Evolutionary conservation across 495 filamentous ascomycete species (phyloP).

Genomic region (Trichoderma orchidacearum): DNA sequence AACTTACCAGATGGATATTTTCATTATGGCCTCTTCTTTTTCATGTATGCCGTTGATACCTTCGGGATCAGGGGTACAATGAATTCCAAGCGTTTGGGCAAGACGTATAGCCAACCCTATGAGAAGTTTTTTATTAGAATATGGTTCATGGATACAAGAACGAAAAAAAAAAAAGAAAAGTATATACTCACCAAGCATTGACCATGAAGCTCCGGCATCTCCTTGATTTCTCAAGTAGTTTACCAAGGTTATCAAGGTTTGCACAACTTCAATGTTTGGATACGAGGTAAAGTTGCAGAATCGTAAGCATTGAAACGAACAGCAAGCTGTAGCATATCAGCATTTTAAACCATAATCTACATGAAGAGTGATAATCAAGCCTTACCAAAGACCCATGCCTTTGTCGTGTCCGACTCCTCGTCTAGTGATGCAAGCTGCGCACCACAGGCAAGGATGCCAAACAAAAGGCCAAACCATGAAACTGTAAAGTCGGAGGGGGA

Average conservation of each 20-base stretch:
- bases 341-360: background rate
- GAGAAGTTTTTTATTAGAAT: background rate
- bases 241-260: background rate
- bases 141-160: background rate
- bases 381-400: background rate
- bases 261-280: background rate
- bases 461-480: background rate
- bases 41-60: background rate
- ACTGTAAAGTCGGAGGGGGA: background rate
- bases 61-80: background rate
- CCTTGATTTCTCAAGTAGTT: background rate
- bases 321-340: background rate
- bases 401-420: background rate
- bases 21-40: background rate
- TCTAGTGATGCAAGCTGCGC: background rate
- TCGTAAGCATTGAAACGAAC: background rate
- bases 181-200: background rate
- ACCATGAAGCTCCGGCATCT: background rate
- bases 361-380: background rate
- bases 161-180: background rate
- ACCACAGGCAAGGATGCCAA: background rate
- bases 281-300: background rate
- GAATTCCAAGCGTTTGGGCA: background rate
- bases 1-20: background rate
- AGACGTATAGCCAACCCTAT: background rate